Evolutionary conservation across 2,329 filamentous ascomycete species (phyloP).

Genomic region (Paraphaeosphaeria sporulosa): DNA sequence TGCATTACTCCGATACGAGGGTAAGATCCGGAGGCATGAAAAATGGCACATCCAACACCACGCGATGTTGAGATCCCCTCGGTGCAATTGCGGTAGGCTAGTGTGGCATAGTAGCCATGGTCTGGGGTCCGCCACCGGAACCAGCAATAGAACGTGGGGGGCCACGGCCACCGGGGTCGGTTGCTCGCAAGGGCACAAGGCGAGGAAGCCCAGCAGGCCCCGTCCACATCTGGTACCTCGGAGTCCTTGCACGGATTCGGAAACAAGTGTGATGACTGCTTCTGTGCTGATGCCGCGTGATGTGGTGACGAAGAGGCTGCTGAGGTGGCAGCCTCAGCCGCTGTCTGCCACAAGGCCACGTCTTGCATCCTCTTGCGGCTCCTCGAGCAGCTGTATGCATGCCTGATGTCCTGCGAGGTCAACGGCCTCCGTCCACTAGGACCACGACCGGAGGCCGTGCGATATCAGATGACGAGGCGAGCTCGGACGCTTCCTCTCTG

Average conservation of each 20-base stretch:
- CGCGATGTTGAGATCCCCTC: background rate
- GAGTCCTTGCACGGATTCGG: constrained; percentile 17
- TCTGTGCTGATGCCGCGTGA: constrained; percentile 33
- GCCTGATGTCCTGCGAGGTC: constrained; percentile 21
- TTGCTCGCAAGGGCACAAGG: constrained; percentile 22
- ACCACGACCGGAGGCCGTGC: constrained; percentile 31
- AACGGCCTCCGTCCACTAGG: constrained; percentile 30
- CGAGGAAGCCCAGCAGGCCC: constrained; percentile 17
- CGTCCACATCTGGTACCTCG: constrained; percentile 3
- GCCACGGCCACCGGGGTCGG: constrained; percentile 12
- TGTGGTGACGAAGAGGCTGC: constrained; percentile 33
- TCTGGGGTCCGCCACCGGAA: constrained; percentile 28
- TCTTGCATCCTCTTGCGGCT: constrained; percentile 36
- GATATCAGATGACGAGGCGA: constrained; percentile 49
- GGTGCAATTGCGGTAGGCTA: constrained; percentile 5
- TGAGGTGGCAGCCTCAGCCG: constrained; percentile 19
- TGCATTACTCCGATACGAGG: background rate
- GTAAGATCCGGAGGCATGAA: background rate
- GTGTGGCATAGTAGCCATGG: constrained; percentile 22
- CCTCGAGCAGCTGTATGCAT: constrained; percentile 22
- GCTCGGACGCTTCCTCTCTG: constrained; percentile 12
- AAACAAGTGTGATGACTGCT: constrained; percentile 22
- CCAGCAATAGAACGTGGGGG: constrained; percentile 36
- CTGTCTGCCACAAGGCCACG: constrained; percentile 49
- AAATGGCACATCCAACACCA: background rate